A percentile compares a stretch with the other conserved stretches of the same genome.
phyloP scores from a whole-genome alignment of 345 rosid genomes.

The Pistacia vera region DNA sequence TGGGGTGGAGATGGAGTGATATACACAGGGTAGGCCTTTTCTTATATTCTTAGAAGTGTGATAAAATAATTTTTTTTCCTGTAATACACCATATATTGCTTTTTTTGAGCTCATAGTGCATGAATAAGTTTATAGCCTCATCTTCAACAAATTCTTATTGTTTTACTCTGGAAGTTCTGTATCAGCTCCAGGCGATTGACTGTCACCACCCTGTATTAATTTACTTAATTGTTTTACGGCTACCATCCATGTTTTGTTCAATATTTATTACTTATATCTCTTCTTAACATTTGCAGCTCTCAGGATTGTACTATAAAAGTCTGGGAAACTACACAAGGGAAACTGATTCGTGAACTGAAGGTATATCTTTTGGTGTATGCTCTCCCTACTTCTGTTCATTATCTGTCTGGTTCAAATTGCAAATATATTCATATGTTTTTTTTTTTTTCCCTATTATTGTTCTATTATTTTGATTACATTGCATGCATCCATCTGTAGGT shows the following conservation, averaged over 20 bases:
- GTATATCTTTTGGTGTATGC: constrained; percentile 34
- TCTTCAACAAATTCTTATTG: background rate
- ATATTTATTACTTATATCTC: constrained; percentile 15
- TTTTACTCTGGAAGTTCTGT: background rate
- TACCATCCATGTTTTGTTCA: background rate
- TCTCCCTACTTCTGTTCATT: background rate
- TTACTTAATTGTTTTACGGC: background rate
- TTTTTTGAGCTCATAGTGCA: background rate
- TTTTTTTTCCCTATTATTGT: background rate
- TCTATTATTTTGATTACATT: no score
- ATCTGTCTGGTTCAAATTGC: background rate
- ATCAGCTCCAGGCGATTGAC: background rate
- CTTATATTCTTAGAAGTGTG: background rate
- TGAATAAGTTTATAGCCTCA: constrained; percentile 1
- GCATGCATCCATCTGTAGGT: background rate
- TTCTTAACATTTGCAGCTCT: constrained; percentile 54
- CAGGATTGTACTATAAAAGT: constrained; percentile 96
- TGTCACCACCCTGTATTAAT: background rate
- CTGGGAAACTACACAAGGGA: constrained; percentile 98
- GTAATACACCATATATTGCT: background rate
- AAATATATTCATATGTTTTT: background rate
- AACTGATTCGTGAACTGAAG: constrained; percentile 94
- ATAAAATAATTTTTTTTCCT: background rate
- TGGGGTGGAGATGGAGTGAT: constrained; percentile 98
- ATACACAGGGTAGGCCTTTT: constrained; percentile 73